Conservation (phyloP, 225 moss, liverwort and hornwort species). For the Sphagnum tenellum region DNA sequence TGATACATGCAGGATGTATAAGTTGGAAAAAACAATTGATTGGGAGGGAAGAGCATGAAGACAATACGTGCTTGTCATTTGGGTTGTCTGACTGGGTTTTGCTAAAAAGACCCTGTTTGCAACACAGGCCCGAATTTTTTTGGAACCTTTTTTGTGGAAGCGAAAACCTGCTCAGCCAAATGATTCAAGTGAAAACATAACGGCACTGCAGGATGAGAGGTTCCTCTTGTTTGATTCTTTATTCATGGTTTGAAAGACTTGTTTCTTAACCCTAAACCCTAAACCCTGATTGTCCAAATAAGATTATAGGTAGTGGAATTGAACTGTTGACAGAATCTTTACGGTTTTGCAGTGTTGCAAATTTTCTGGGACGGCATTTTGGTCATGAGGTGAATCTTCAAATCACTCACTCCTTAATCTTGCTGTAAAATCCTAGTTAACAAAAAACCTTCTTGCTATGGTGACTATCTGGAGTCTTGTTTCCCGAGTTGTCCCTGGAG, state of each 20-base stretch:
- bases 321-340: neutral
- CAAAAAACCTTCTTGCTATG: no score
- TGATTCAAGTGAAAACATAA: conserved; percentile 13
- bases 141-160: conserved; percentile 84
- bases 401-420: conserved; percentile 12
- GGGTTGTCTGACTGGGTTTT: no score
- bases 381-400: conserved; percentile 64
- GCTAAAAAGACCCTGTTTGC: neutral
- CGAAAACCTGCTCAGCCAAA: conserved; percentile 31
- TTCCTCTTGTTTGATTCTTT: conserved; percentile 2
- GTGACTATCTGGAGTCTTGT: no score
- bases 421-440: conserved; percentile 4
- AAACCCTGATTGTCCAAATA: neutral
- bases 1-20: no score
- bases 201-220: conserved; percentile 39
- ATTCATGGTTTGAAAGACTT: conserved; percentile 6
- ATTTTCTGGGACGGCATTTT: conserved; percentile 70
- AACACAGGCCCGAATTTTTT: conserved; percentile 49
- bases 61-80: no score
- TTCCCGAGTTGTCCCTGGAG: no score
- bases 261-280: no score
- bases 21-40: no score
- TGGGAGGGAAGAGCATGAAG: no score
- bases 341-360: conserved; percentile 47
- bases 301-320: no score